These are phyloP conservation scores for Suillus tomentosus DNA, from an alignment of 768 basidiomycete genomes.

Conservation along the genomic window DNA sequence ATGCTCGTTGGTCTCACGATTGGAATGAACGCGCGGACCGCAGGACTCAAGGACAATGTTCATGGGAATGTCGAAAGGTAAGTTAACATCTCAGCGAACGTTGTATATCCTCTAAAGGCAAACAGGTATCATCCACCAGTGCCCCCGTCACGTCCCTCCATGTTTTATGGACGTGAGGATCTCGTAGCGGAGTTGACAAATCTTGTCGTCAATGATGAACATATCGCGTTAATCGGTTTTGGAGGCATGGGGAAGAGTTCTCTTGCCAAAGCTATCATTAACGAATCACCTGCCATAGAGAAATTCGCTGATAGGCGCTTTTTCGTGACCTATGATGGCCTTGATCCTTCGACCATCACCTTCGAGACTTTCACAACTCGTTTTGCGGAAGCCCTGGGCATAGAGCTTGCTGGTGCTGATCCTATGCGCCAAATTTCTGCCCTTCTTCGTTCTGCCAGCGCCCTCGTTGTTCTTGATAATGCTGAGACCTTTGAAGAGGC, in stretches of 20 bases:
- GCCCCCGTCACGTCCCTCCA: not conserved
- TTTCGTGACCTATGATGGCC: slow-evolving; percentile 4
- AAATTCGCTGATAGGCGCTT: slow-evolving; percentile 3
- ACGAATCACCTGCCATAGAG: not conserved
- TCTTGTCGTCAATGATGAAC: not conserved
- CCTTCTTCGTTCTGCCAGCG: not conserved
- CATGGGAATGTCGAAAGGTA: not conserved
- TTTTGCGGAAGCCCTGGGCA: not conserved
- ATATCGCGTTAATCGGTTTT: not conserved
- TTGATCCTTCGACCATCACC: not conserved
- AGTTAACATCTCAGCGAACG: not conserved
- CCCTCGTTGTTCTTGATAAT: slow-evolving; percentile 8
- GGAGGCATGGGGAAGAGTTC: slow-evolving; percentile 10
- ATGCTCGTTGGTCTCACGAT: not conserved
- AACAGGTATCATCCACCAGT: not conserved
- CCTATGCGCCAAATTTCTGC: not conserved
- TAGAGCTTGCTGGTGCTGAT: not conserved
- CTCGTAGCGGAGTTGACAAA: not conserved
- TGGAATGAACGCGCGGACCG: not conserved
- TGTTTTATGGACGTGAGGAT: not conserved
- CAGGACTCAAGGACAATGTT: not conserved
- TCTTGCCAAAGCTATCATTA: slow-evolving; percentile 1
- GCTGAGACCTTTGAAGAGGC: slow-evolving; percentile 1
- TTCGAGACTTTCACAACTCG: not conserved
- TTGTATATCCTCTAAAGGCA: not conserved